Evolutionary conservation across 2,329 filamentous ascomycete genomes (phyloP), one percentile per base, ranked within the genome.

Genomic region (Hysterium pulicare): DNA sequence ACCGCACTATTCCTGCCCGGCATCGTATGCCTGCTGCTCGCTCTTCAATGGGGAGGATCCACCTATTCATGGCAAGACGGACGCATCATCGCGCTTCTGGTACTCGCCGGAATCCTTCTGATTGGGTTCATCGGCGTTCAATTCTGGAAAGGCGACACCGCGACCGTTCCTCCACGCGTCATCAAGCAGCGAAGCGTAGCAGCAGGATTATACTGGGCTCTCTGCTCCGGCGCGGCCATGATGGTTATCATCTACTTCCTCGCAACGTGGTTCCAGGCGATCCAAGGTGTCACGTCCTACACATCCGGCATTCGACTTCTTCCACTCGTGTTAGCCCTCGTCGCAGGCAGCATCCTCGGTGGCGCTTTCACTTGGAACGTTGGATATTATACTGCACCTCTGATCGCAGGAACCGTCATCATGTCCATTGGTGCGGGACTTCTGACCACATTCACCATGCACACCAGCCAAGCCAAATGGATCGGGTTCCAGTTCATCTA

Each of bases 41-140:
- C 81, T 1, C 67, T 86, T 24, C 77, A 84, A 53, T 84, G 80
- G 81, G 79, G 79, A 39, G 79, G 79, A 3, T 71, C 71, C 2
- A 70, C 61, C 2, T 77, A 80, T 50, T 47, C 67, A 0, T 83
- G 79, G 79, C 64, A 58, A 30, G 71, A 67, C 48, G 74, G 73
- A 66, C 72, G 74, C 33, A 72, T 81, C 41, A 73, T 82, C 37
- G 51, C 75, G 6, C 66, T 82, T n/a, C 70, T 82, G 7, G 66
- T 72, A 33, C 49, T 79, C 8, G 80, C 77, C 44, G 74, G 55
- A 1, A 52, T 75, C 13, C 66, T 73, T 2, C 66, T 70, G 9
- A 43, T 72, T 24, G 69, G 67, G 4, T 83, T 82, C 53, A 66
- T 67, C 19, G 57, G 64, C 2, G 70, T 82, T 1, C 78, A 83